Evolutionary conservation across 2,329 filamentous ascomycete genomes (phyloP).

Genomic region (Sporothrix sp.): DNA sequence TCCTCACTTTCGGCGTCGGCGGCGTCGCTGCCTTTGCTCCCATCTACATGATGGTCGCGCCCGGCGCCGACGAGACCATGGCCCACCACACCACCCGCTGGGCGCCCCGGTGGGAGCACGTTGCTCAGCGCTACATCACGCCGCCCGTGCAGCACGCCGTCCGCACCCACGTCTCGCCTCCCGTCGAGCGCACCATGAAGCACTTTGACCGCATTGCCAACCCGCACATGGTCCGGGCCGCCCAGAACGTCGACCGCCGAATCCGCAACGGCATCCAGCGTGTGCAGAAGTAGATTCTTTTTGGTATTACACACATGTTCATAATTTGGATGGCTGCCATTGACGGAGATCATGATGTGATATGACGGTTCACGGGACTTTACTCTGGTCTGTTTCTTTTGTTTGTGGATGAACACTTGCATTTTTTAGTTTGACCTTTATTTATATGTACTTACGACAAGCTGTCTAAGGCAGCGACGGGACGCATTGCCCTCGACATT

Average conservation of each 20-base stretch:
- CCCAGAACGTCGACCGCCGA: conserved; percentile 36
- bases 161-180: conserved; percentile 38
- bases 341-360: background rate
- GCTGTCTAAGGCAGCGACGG: background rate
- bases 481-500: background rate
- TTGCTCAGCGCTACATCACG: conserved; percentile 45
- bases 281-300: background rate
- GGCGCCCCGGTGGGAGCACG: conserved; percentile 51
- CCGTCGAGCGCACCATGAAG: conserved; percentile 35
- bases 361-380: background rate
- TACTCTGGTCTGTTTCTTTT: background rate
- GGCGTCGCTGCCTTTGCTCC: conserved; percentile 45
- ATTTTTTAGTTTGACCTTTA: background rate
- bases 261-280: conserved; percentile 38
- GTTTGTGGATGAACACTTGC: background rate
- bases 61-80: conserved; percentile 45
- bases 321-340: background rate
- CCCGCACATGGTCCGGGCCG: conserved; percentile 36
- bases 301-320: background rate
- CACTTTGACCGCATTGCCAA: conserved; percentile 37
- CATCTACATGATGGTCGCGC: conserved; percentile 44
- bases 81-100: conserved; percentile 45
- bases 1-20: conserved; percentile 43
- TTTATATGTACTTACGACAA: background rate
- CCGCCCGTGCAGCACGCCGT: conserved; percentile 35